These are phyloP conservation scores for Mycena galericulata DNA, from an alignment of 768 basidiomycete species.

Conservation along the genomic window DNA sequence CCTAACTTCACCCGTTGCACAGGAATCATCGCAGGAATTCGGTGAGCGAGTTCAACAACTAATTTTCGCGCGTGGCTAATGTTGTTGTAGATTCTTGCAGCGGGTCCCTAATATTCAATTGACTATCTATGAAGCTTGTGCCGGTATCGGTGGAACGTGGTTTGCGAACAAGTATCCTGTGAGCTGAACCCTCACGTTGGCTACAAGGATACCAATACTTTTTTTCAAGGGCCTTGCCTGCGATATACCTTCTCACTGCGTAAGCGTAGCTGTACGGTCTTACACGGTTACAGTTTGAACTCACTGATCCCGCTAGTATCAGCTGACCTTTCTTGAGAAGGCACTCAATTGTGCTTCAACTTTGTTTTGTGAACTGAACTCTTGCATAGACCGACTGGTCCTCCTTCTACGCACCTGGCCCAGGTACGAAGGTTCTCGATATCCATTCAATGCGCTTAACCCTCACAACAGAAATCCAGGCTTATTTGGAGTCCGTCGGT, in stretches of 20 bases:
- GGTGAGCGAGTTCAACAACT: conserved; percentile 44
- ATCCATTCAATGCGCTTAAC: background rate
- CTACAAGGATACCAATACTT: conserved; percentile 4
- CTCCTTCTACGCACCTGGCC: conserved; percentile 67
- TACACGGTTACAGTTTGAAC: conserved; percentile 25
- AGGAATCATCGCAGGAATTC: conserved; percentile 68
- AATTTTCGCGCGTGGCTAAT: background rate
- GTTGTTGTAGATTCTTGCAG: conserved; percentile 58
- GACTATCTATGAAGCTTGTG: conserved; percentile 69
- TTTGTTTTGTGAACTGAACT: background rate
- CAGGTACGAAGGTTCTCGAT: conserved; percentile 40
- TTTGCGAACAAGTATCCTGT: conserved; percentile 67
- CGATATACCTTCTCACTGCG: conserved; percentile 69
- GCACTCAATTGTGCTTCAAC: conserved; percentile 38
- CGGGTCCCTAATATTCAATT: conserved; percentile 64
- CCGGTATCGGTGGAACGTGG: conserved; percentile 75
- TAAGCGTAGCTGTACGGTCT: conserved; percentile 35
- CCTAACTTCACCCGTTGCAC: background rate
- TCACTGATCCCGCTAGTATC: conserved; percentile 55
- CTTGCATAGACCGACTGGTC: conserved; percentile 67
- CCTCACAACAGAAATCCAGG: conserved; percentile 57
- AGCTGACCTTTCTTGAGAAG: conserved; percentile 68
- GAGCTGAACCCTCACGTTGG: conserved; percentile 28
- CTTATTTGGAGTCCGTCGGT: conserved; percentile 61
- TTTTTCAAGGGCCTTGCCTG: conserved; percentile 63